Base-by-base conservation (phyloP, 441 rosid genomes). In the Populus hybrid region DNA sequence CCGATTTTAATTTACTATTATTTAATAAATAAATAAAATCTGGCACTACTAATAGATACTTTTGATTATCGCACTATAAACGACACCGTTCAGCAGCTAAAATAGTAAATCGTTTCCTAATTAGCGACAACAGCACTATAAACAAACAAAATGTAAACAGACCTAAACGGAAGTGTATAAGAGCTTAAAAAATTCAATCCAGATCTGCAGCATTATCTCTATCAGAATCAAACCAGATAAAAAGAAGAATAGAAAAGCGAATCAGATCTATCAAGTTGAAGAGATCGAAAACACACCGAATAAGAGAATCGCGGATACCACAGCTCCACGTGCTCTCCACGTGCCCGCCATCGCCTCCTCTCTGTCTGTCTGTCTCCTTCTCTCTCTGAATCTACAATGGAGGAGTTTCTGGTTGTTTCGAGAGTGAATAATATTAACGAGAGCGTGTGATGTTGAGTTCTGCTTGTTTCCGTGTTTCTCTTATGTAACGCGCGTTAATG, bases 261-360 rank as follows among this genome's bases (percentile, higher is more conserved):
- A 68, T 8, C 69, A 81, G 78, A 85, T 74, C 78, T 67, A 32
- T 24, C 73, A 84, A 76, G 69, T 28, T 71, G 8, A 23, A 30
- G 40, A 8, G 11, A 32, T 32, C 28, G 5, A 32, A 7, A 78
- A 59, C 2, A 82, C 86, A 92, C 94, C 94, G 74, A 87, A 81
- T 32, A 92, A 82, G 79, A 89, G 73, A 81, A 90, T 84, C 50
- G 89, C 89, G 40, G 84, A 78, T 57, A 86, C 89, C 71, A 87
- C 83, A 34, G 80, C 40, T 75, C 87, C 83, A 81, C 88, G 87
- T 26, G 93, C 91, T 86, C 84, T 81, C 85, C 72, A 79, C 65
- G 83, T 83, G 88, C 85, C 80, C 34, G 84, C 85, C 92, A 89
- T 89, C 75, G 68, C 75, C 42, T 78, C 4, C 32, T 30, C 32